Base-by-base conservation (phyloP, 1,139 yeast genomes). In the Hemisphaericaspora xylofermentans region DNA sequence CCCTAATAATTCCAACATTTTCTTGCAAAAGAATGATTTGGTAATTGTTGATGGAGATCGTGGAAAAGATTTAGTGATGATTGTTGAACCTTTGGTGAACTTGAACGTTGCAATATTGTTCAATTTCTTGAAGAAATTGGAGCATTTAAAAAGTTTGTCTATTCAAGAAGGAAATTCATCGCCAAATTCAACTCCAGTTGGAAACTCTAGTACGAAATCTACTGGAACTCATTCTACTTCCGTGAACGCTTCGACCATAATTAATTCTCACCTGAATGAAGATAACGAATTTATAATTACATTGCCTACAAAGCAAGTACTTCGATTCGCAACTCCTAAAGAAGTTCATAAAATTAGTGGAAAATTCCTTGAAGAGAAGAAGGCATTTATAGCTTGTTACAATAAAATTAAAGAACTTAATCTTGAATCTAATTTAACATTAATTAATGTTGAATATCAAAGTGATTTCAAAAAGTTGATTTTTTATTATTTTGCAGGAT, bases 391-490 rank as follows among this genome's bases (percentile, higher is more conserved):
- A 15, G 71, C 76, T 2, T 71, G 77, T 49, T 65, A 53, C 48
- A 68, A 68, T 49, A 72, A 72, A 48, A 71, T 72, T 38, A 69
- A 70, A 44, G 78, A 73, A 48, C 56, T 71, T 43, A 64, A 67
- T 35, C 59, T 72, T 43, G 62, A 66, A 41, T 54, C 64, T 28
- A 64, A 67, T 46, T 64, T 76, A 43, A 76, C 75, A 49, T 63
- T 72, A 44, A 76, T 80, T 44, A 80, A 88, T 58, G 94, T 95
- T 2, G 98, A 93, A 64, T 93, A 88, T 60, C 98, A 93, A 63
- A 88, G 89, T 72, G 98, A 94, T 61, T 83, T 94, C 54, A 83
- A 95, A 57, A 93, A 94, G 65, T 74, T 93, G 57, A 93, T 96
- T 3, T 91, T 93, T 60, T 93, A 89, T 61, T 93, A 93, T 65